Evolutionary conservation across 495 filamentous ascomycete genomes (phyloP), one percentile per base, ranked within the genome.

Genomic region (Lophium mytilinum): DNA sequence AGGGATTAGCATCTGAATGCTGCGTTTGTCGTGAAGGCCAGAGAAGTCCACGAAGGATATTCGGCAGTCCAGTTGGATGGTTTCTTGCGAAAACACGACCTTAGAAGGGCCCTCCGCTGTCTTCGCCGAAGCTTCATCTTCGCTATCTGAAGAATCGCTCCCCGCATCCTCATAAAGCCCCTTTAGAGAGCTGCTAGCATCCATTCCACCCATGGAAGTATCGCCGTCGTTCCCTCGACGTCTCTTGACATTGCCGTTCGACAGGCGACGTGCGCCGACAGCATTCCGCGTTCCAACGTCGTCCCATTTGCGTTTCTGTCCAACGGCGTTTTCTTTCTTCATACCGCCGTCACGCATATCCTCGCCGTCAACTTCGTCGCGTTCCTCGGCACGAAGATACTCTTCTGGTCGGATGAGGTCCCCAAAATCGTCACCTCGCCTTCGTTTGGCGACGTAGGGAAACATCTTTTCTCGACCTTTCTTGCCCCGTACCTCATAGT

Each of bases 391-490:
- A 45, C 91, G 79, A n/a, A 96, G 76, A 66, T 89, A 98, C 39
- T 96, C 93, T 55, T 97, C 93, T 0, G 92, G 89, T 46, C 89
- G 79, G 62, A 97, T 94, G 52, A 92, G 73, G 58, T 97, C 94
- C 42, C 93, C 93, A 66, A 89, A 97, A 56, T 96, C 91, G 69
- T 97, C 94, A 10, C 76, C 80, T 21, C 90, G 84, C 69, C 85
- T 85, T 56, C 90, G 77, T 36, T 87, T 80, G 37, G 88, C 81
- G 14, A 92, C 84, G 47, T 90, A 86, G 0, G 93, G 93, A 61
- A 95, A 97, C 81, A 93, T 88, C 59, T 88, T 84, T 63, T 98
- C 94, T 35, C 90, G 79, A 17, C 93, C 94, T 69, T 90, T 96
- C 65, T 95, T 95, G 14, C 85, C 86, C n/a, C 88, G 80, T 7